Evolutionary conservation across 345 rosid species (phyloP).

Genomic region (Salix udensis): DNA sequence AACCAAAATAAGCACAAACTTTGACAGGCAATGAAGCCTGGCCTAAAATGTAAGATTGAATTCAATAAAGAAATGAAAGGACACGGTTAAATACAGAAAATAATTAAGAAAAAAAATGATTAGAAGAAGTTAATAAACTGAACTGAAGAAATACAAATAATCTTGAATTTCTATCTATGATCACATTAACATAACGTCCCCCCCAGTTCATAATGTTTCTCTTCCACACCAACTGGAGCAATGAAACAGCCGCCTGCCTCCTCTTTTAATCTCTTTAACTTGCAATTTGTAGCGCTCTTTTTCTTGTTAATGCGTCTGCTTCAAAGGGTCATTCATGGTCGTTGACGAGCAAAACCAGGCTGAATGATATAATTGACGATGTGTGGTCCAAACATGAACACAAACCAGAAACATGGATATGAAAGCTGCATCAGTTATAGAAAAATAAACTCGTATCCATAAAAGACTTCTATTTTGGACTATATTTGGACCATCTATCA

Average conservation of each 20-base stretch:
- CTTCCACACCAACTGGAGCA: background rate
- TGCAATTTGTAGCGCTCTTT: background rate
- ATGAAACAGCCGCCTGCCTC: no score
- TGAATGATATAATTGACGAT: slow-evolving; percentile 34
- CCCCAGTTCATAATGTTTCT: no score
- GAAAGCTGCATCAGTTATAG: slow-evolving; percentile 21
- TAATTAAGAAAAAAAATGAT: background rate
- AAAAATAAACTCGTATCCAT: background rate
- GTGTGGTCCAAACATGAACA: slow-evolving; percentile 21
- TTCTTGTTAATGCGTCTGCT: slow-evolving; percentile 19
- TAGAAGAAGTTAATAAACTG: background rate
- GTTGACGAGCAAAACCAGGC: slow-evolving; percentile 89
- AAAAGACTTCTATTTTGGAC: background rate
- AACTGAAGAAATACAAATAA: background rate
- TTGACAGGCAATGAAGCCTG: no score
- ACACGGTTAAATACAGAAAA: background rate
- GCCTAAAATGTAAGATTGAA: background rate
- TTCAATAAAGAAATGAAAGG: background rate
- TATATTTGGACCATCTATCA: no score
- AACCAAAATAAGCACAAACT: no score
- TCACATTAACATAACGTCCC: background rate
- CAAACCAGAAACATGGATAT: slow-evolving; percentile 26
- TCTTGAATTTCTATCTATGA: background rate
- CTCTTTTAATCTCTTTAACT: background rate
- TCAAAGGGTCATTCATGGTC: slow-evolving; percentile 25